Conservation (phyloP, 805 yeast genomes). For the Teunomyces gatunensis region DNA sequence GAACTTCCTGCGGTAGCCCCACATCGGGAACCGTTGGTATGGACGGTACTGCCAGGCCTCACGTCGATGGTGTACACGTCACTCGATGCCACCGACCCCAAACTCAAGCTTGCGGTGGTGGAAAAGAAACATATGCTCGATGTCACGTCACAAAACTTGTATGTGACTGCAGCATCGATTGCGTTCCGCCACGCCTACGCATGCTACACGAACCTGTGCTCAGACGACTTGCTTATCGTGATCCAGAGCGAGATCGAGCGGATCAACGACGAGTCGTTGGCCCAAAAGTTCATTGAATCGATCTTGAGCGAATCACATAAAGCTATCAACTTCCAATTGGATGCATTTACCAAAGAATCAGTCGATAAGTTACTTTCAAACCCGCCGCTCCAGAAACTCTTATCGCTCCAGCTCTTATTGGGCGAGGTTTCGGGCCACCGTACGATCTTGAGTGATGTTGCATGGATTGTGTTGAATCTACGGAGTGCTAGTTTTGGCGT, state of each 20-base stretch:
- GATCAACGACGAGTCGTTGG: conserved; percentile 12
- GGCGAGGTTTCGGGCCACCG: conserved; percentile 44
- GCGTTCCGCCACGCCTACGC: conserved; percentile 68
- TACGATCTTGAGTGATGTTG: conserved; percentile 43
- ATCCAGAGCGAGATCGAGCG: conserved; percentile 46
- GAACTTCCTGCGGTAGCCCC: conserved; percentile 36
- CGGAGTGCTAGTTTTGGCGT: conserved; percentile 70
- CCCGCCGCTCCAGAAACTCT: conserved; percentile 72
- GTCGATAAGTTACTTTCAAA: conserved; percentile 72
- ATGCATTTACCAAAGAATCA: conserved; percentile 62
- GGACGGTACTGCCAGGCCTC: conserved; percentile 51
- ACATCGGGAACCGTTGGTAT: conserved; percentile 19
- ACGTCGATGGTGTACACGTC: conserved; percentile 36
- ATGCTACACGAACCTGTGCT: conserved; percentile 61
- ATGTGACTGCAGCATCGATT: conserved; percentile 53
- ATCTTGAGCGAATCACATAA: conserved; percentile 66
- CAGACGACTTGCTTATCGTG: conserved; percentile 68
- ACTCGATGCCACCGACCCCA: conserved; percentile 9
- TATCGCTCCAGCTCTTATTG: conserved; percentile 65
- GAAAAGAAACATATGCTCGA: conserved; percentile 14
- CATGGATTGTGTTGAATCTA: conserved; percentile 64
- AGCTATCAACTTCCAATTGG: conserved; percentile 71
- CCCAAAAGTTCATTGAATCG: conserved; percentile 32
- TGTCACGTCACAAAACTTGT: conserved; percentile 28
- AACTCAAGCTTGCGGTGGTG: conserved; percentile 19